phyloP scores from a whole-genome alignment of 2,329 filamentous ascomycete genomes.

The Aspergillus uvarum region DNA sequence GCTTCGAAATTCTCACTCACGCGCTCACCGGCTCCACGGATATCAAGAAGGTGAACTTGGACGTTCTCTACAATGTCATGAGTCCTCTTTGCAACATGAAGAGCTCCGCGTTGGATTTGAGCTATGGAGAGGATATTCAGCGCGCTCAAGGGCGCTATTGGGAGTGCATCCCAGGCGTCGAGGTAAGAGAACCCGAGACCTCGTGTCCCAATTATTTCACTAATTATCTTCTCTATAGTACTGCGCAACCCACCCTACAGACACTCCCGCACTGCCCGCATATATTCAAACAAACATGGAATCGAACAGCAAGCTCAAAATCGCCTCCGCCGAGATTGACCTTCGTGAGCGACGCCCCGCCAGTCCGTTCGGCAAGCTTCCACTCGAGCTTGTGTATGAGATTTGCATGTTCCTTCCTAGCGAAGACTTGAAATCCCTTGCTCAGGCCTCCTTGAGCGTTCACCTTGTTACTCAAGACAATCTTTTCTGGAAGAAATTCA shows the following conservation, averaged over 20 bases:
- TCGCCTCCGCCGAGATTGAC: slow-evolving; percentile 5
- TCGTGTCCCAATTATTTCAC: not conserved
- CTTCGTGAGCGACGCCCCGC: slow-evolving; percentile 12
- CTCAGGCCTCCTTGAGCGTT: slow-evolving; percentile 18
- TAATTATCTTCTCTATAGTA: slow-evolving; percentile 13
- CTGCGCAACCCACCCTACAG: slow-evolving; percentile 18
- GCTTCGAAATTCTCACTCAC: slow-evolving; percentile 22
- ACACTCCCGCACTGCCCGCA: slow-evolving; percentile 10
- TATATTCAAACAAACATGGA: slow-evolving; percentile 11
- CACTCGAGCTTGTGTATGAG: slow-evolving; percentile 18
- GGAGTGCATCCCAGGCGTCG: slow-evolving; percentile 23
- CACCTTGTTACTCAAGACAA: slow-evolving; percentile 20
- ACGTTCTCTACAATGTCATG: slow-evolving; percentile 20
- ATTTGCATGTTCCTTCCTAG: slow-evolving; percentile 23
- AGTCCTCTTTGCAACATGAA: slow-evolving; percentile 15
- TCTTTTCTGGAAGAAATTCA: slow-evolving; percentile 22
- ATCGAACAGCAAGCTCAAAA: slow-evolving; percentile 9
- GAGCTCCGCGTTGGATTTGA: slow-evolving; percentile 16
- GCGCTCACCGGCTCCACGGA: slow-evolving; percentile 17
- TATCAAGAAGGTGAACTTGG: slow-evolving; percentile 14
- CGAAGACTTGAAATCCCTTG: slow-evolving; percentile 17
- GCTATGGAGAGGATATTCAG: slow-evolving; percentile 19
- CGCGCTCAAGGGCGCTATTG: slow-evolving; percentile 25
- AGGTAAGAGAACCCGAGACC: slow-evolving; percentile 11
- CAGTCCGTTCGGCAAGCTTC: slow-evolving; percentile 19